phyloP scores from a whole-genome alignment of 441 rosid species.

The Syzygium syzygioides region DNA sequence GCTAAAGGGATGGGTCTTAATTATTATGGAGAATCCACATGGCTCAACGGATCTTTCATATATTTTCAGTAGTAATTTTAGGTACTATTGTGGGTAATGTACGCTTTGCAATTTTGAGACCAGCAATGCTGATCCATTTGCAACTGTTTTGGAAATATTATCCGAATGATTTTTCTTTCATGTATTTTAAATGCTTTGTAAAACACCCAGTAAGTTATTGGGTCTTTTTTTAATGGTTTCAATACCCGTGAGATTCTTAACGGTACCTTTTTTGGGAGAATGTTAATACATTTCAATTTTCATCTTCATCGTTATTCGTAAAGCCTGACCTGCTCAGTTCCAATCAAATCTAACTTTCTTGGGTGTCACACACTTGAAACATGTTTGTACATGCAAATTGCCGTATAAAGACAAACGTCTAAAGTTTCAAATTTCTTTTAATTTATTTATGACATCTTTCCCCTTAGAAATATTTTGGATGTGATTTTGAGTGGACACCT shows the following conservation, averaged over 20 bases:
- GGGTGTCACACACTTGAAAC: not conserved
- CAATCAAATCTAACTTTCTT: not conserved
- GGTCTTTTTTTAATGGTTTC: too few species aligned
- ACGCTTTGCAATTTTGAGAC: not conserved
- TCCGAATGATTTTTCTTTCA: too few species aligned
- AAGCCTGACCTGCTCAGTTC: too few species aligned
- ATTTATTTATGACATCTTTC: not conserved
- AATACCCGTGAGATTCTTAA: too few species aligned
- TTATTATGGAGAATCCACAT: not conserved
- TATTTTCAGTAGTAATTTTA: not conserved
- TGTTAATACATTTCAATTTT: not conserved
- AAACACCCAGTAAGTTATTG: too few species aligned
- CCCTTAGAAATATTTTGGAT: not conserved
- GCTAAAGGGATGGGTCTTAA: not conserved
- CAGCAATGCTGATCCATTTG: too few species aligned
- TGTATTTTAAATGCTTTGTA: too few species aligned
- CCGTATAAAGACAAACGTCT: not conserved
- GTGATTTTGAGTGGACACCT: not conserved
- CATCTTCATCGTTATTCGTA: not conserved
- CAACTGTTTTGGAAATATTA: too few species aligned
- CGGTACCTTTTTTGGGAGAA: too few species aligned
- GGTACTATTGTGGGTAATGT: not conserved
- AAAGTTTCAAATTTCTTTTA: not conserved
- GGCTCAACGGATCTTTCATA: not conserved
- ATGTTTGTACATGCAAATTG: not conserved